Evolutionary conservation across 805 yeast genomes (phyloP).

Genomic region (Candida argentea): DNA sequence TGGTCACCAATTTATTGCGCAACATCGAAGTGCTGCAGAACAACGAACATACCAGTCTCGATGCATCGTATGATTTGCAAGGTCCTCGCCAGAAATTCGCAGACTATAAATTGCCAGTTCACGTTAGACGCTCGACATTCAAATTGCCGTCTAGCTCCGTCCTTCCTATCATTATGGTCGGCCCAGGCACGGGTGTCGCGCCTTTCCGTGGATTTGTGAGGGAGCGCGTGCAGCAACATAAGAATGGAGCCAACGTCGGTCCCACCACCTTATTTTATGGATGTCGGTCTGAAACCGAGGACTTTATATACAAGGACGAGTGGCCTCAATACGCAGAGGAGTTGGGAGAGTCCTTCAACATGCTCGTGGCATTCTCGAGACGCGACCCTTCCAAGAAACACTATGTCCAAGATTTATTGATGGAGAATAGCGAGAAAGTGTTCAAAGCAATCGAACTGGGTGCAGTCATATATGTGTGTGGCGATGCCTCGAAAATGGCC

Average conservation of each 20-base stretch:
- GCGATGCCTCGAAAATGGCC: constrained; percentile 95
- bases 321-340: constrained; percentile 67
- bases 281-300: constrained; percentile 70
- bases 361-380: constrained; percentile 83
- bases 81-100: constrained; percentile 67
- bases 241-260: constrained; percentile 39
- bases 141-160: constrained; percentile 81
- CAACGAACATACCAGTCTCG: constrained; percentile 25
- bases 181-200: constrained; percentile 98
- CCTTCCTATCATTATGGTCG: constrained; percentile 83
- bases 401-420: constrained; percentile 77
- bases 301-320: constrained; percentile 79
- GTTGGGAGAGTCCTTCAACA: constrained; percentile 53
- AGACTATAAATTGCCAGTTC: constrained; percentile 70
- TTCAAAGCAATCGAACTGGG: constrained; percentile 51
- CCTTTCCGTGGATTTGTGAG: constrained; percentile 94
- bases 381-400: constrained; percentile 44
- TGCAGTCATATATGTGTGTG: constrained; percentile 91
- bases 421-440: constrained; percentile 42
- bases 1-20: constrained; percentile 79
- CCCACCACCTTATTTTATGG: constrained; percentile 76
- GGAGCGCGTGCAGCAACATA: constrained; percentile 60
- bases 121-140: constrained; percentile 90
- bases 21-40: constrained; percentile 56
- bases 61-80: constrained; percentile 55